phyloP scores from a whole-genome alignment of 768 basidiomycete genomes.

The Mycena maculata region DNA sequence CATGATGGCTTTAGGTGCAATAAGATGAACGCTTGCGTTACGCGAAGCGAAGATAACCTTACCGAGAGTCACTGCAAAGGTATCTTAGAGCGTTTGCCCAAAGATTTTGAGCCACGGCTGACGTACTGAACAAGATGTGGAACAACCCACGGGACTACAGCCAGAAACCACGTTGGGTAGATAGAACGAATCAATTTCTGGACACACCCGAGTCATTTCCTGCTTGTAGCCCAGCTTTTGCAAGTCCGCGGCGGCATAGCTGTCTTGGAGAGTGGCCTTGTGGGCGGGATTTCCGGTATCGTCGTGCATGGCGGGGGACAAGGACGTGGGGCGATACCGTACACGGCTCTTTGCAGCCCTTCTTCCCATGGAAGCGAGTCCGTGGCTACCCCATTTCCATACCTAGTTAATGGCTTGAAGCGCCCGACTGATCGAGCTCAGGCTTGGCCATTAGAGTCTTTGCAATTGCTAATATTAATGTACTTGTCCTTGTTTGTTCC shows the following conservation, averaged over 20 bases:
- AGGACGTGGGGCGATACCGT: not conserved
- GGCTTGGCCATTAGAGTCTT: too few species aligned
- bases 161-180: not conserved
- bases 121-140: constrained; percentile 67
- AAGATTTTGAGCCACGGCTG: not conserved
- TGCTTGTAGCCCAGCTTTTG: constrained; percentile 67
- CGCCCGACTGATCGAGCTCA: too few species aligned
- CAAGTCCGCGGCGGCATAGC: constrained; percentile 40
- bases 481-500: too few species aligned
- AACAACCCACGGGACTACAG: constrained; percentile 60
- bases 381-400: too few species aligned
- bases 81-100: not conserved
- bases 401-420: too few species aligned
- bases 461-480: too few species aligned
- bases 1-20: constrained; percentile 59
- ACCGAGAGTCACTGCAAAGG: constrained; percentile 61
- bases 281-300: not conserved
- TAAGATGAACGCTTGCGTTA: not conserved
- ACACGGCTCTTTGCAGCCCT: too few species aligned
- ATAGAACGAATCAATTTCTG: not conserved
- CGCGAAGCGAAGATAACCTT: constrained; percentile 18
- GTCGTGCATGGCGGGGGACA: constrained; percentile 9
- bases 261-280: constrained; percentile 1
- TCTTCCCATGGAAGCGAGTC: too few species aligned
- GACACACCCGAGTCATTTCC: constrained; percentile 62